Base-by-base conservation (phyloP, 345 rosid species). In the Clausena lansium region DNA sequence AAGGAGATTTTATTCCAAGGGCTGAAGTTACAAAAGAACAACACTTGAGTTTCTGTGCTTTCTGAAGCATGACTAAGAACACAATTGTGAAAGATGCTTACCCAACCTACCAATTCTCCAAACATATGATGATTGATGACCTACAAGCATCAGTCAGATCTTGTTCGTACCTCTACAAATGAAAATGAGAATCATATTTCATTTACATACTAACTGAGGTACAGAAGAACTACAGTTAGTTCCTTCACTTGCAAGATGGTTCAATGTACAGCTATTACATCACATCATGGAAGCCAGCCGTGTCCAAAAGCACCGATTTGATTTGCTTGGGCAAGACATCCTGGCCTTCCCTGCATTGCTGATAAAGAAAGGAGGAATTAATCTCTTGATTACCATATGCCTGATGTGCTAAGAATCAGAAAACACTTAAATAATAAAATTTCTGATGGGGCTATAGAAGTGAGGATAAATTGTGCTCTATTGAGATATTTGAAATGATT, bases 301-400 rank as follows among this genome's bases (percentile, higher is more conserved):
- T 89, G 76, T 95, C 99, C 59, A 92, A 82, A 30, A 95, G 98
- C 58, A 87, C 87, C n/a, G 98, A 91, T 86, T 93, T 91, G 89
- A 95, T 93, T 76, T 95, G 97, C 84, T 95, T 98, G 13, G 98
- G 97, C 59, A 84, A 22, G 54, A 91, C 89, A 67, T 93, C 97
- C 75, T 92, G 91, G 60, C 96, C 98, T 85, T 92, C 98, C 84
- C 85, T 86, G 82, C 96, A 88, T 93, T 93, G 99, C 98, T 95
- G 94, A 57, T 75, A 73, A 77, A 64, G 66, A 5, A 22, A 36
- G 38, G 60, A 60, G 30, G 66, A 61, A 76, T 79, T 62, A 72
- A 36, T 71, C 25, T 77, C 63, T 66, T n/a, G 35, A 79, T 76
- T 27, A 67, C 9, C 41, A 78, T 6, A 32, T 24, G 32, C n/a